A percentile compares a stretch with the other conserved stretches of the same genome.
Conservation (phyloP, 495 filamentous ascomycete species). For the Daldinia decipiens region DNA sequence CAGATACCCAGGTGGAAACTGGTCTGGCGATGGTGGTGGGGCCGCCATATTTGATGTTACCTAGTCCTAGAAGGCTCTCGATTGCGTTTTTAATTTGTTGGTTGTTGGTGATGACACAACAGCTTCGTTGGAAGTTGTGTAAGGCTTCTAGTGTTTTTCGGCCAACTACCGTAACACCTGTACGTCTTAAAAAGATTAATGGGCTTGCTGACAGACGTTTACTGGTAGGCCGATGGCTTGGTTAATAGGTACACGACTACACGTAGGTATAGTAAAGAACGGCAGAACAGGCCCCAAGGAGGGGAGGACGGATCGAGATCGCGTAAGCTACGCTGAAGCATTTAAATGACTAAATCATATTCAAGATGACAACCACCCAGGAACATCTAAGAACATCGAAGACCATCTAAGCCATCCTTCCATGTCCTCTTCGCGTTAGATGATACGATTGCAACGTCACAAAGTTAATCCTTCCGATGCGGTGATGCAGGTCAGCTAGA, state of each 20-base stretch:
- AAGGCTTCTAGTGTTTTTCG: neutral
- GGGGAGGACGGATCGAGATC: neutral
- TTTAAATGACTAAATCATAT: neutral
- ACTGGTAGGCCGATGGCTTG: neutral
- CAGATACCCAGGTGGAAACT: slow-evolving; percentile 34
- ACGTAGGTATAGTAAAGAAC: neutral
- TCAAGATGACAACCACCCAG: neutral
- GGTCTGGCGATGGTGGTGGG: slow-evolving; percentile 12
- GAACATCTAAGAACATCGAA: neutral
- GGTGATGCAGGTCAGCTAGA: neutral
- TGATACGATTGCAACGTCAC: neutral
- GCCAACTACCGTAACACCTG: neutral
- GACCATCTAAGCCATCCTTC: neutral
- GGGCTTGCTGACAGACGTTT: neutral
- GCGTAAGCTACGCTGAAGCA: neutral
- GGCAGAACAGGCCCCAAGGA: neutral
- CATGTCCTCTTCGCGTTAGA: neutral
- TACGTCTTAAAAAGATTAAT: neutral
- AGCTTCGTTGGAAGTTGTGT: neutral
- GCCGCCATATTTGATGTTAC: slow-evolving; percentile 7
- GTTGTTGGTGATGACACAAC: neutral
- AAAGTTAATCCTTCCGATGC: neutral
- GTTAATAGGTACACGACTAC: slow-evolving; percentile 1
- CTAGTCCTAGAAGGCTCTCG: neutral
- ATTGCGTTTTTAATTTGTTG: neutral